A percentile compares a stretch with the other conserved stretches of the same genome.
Conservation (phyloP, 257 asterid genomes). For the Solanum etuberosum region DNA sequence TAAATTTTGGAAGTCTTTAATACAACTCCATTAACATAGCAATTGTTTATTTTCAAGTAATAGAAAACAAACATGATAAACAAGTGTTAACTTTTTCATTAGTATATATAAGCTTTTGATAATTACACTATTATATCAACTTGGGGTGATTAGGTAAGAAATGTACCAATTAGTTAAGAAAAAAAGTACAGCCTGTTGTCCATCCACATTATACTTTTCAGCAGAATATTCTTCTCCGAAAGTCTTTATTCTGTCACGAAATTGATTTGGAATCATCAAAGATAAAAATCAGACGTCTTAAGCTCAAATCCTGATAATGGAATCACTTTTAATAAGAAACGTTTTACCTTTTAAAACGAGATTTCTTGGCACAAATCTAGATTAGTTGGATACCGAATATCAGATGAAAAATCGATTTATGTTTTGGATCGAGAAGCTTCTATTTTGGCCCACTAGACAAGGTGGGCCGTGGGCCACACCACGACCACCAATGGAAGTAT, state of each 20-base stretch:
- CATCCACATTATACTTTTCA: not conserved
- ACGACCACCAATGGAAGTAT: not conserved
- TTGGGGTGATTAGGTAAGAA: not conserved
- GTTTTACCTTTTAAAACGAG: not conserved
- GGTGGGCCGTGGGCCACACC: conserved; percentile 3
- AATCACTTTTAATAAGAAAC: not conserved
- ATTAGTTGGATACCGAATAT: not conserved
- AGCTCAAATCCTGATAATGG: not conserved
- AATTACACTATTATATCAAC: not conserved
- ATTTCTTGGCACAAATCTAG: not conserved
- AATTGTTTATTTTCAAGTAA: not conserved
- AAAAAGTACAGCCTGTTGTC: not conserved
- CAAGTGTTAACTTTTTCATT: not conserved
- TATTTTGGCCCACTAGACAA: not conserved
- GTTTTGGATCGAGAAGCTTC: not conserved
- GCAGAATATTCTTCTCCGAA: not conserved
- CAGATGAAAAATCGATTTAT: not conserved
- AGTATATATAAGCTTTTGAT: not conserved
- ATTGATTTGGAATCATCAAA: not conserved
- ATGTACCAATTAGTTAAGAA: not conserved
- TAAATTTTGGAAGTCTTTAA: not conserved
- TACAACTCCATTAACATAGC: not conserved
- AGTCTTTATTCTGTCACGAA: not conserved
- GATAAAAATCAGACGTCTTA: not conserved
- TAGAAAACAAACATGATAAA: not conserved